A percentile compares a stretch with the other conserved stretches of the same genome.
phyloP scores from a whole-genome alignment of 2,329 filamentous ascomycete genomes.

The Orbilia quercus region DNA sequence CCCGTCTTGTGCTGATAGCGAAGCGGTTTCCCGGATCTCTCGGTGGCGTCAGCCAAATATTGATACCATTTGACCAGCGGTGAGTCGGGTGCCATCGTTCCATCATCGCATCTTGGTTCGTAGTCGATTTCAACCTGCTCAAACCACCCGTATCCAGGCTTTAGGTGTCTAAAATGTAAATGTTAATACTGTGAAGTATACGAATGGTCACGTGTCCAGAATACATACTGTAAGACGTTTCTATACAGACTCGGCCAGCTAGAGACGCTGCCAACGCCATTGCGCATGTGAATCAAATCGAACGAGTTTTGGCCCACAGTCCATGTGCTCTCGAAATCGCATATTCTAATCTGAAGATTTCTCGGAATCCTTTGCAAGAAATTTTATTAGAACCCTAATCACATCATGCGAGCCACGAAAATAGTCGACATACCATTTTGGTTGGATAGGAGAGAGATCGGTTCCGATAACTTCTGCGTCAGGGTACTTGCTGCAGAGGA shows the following conservation, averaged over 20 bases:
- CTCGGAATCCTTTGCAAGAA: conserved; percentile 72
- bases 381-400: conserved; percentile 34
- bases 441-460: conserved; percentile 63
- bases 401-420: not conserved
- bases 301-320: conserved; percentile 74
- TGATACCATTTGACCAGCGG: conserved; percentile 76
- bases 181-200: conserved; percentile 12
- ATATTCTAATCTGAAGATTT: conserved; percentile 72
- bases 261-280: conserved; percentile 80
- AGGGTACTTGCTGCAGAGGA: conserved; percentile 65
- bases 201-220: not conserved
- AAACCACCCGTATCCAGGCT: conserved; percentile 78
- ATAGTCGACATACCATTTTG: conserved; percentile 59
- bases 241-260: conserved; percentile 80
- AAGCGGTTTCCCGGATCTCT: conserved; percentile 73
- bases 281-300: conserved; percentile 85
- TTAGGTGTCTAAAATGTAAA: conserved; percentile 72
- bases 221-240: conserved; percentile 73
- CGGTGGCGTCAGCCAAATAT: conserved; percentile 75
- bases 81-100: conserved; percentile 70
- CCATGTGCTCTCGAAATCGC: conserved; percentile 85
- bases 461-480: conserved; percentile 67
- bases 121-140: conserved; percentile 94
- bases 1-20: conserved; percentile 72
- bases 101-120: conserved; percentile 76